phyloP scores from a whole-genome alignment of 495 filamentous ascomycete species.

The Talaromyces ruber region DNA sequence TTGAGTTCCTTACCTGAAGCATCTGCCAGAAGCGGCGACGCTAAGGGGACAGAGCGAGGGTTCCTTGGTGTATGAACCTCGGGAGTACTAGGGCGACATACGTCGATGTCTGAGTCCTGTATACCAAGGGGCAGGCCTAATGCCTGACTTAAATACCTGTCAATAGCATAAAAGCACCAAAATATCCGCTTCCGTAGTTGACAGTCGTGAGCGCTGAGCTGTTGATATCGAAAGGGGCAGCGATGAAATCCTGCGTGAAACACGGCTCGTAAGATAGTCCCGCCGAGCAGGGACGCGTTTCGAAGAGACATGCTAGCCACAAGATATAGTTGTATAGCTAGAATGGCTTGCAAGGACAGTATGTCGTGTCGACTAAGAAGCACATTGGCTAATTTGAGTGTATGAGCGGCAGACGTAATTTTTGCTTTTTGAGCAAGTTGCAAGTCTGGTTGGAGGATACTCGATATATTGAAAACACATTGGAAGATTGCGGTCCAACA shows the following conservation, averaged over 20 bases:
- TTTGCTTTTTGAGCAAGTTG: conserved; percentile 16
- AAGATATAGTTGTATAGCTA: conserved; percentile 29
- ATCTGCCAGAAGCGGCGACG: not conserved
- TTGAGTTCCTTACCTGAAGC: not conserved
- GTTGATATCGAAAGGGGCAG: conserved; percentile 33
- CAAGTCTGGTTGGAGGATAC: conserved; percentile 19
- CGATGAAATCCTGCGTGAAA: conserved; percentile 34
- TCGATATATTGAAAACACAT: conserved; percentile 29
- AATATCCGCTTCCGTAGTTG: conserved; percentile 38
- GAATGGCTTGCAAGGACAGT: conserved; percentile 27
- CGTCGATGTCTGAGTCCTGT: conserved; percentile 35
- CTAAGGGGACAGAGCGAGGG: not conserved
- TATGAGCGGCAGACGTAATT: conserved; percentile 20
- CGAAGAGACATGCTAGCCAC: conserved; percentile 32
- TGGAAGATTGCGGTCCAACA: conserved; percentile 34
- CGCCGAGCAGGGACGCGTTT: conserved; percentile 28
- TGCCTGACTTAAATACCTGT: conserved; percentile 39
- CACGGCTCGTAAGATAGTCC: conserved; percentile 30
- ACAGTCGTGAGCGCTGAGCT: conserved; percentile 31
- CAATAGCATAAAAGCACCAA: conserved; percentile 43
- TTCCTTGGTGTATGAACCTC: conserved; percentile 21
- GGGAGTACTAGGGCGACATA: conserved; percentile 23
- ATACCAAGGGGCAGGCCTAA: conserved; percentile 36
- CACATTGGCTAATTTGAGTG: conserved; percentile 19
- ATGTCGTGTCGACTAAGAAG: conserved; percentile 27